A percentile compares a stretch with the other conserved stretches of the same genome.
phyloP scores from a whole-genome alignment of 1,139 yeast species.

The Kodamaea derodonti region DNA sequence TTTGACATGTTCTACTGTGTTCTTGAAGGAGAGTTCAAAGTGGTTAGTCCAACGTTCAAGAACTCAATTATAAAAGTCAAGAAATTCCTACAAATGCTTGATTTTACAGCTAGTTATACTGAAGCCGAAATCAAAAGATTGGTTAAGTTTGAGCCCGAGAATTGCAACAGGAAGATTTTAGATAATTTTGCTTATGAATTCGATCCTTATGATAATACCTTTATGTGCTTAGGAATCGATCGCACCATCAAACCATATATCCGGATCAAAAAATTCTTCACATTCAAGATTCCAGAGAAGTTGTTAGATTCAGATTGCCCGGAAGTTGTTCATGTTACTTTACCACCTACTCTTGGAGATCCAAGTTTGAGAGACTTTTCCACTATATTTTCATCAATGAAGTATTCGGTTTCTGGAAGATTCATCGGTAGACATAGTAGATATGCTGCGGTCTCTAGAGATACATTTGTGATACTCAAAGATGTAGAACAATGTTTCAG shows the following conservation, averaged over 20 bases:
- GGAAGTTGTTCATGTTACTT: constrained; percentile 15
- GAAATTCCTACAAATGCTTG: constrained; percentile 42
- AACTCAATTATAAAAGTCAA: constrained; percentile 10
- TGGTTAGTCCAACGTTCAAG: constrained; percentile 8
- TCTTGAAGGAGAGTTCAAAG: constrained; percentile 30
- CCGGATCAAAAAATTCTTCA: constrained; percentile 16
- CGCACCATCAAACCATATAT: constrained; percentile 8
- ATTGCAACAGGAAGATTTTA: background rate
- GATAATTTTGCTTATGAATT: background rate
- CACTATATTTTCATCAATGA: constrained; percentile 12
- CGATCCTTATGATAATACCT: constrained; percentile 30
- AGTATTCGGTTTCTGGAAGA: constrained; percentile 19
- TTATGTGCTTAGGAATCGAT: constrained; percentile 9
- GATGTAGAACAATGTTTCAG: constrained; percentile 27
- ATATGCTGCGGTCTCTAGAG: constrained; percentile 17
- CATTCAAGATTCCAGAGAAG: constrained; percentile 20
- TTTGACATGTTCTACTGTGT: constrained; percentile 43
- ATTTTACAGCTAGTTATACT: constrained; percentile 39
- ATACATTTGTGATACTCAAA: constrained; percentile 40
- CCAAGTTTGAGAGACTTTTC: constrained; percentile 15
- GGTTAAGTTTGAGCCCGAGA: background rate
- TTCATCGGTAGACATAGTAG: constrained; percentile 20
- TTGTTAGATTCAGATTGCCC: constrained; percentile 21
- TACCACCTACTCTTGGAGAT: constrained; percentile 20
- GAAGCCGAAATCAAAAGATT: constrained; percentile 27